Evolutionary conservation across 768 basidiomycete species (phyloP).

Genomic region (Collybiopsis luxurians): DNA sequence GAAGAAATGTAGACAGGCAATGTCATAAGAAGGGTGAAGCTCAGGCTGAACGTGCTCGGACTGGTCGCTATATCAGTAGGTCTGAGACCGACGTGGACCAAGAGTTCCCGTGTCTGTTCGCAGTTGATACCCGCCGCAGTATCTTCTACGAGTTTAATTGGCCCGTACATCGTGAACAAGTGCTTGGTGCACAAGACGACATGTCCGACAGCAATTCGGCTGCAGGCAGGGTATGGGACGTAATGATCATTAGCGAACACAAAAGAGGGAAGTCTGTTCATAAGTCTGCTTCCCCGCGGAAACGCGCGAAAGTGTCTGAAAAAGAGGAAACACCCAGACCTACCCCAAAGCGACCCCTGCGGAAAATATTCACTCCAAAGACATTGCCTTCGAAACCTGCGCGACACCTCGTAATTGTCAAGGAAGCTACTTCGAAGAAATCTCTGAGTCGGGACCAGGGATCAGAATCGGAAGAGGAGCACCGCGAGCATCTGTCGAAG

Average conservation of each 20-base stretch:
- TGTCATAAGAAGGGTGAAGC: conserved; percentile 27
- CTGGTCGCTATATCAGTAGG: neutral
- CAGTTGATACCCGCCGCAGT: conserved; percentile 56
- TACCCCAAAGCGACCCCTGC: neutral
- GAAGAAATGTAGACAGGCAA: too few species aligned
- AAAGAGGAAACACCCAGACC: neutral
- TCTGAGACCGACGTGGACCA: conserved; percentile 22
- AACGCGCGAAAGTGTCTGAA: neutral
- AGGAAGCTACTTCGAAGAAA: too few species aligned
- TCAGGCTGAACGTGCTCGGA: conserved; percentile 13
- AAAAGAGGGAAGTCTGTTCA: neutral
- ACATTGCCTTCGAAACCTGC: neutral
- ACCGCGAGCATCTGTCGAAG: conserved; percentile 13
- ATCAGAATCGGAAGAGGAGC: neutral
- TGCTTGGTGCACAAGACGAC: conserved; percentile 33
- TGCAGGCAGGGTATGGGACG: conserved; percentile 46
- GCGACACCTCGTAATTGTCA: neutral
- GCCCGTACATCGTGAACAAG: conserved; percentile 43
- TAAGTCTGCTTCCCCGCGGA: neutral
- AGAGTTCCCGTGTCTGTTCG: conserved; percentile 54
- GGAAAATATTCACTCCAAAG: neutral
- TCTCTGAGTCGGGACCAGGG: too few species aligned
- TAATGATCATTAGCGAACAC: conserved; percentile 15
- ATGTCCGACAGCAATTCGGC: conserved; percentile 29
- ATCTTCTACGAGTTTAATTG: conserved; percentile 64